Evolutionary conservation across 345 rosid species (phyloP), one percentile per base, ranked within the genome.

Genomic region (Laguncularia racemosa): DNA sequence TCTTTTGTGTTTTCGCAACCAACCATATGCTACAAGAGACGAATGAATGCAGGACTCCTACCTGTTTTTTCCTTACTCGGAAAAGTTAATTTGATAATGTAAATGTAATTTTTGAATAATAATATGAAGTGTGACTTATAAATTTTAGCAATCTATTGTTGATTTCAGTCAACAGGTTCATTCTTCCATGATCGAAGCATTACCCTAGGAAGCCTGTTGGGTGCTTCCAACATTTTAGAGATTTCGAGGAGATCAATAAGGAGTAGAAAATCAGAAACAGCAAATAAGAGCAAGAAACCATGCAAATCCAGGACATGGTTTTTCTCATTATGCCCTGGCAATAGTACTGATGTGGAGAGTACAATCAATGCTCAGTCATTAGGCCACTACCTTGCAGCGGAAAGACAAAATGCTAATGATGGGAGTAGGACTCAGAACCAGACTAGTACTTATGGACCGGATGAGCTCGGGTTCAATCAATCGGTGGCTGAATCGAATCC

Each of bases 101-200:
- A 23, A 23, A 23, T 23, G 3, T 23, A 23, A 23, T 3, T 23
- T 23, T 23, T 6, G 3, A 23, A 3, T 23, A 23, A 3, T 23
- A 23, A 23, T 23, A 23, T 23, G 4, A 23, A 23, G 28, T 23
- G 28, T 23, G 5, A 23, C 28, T 23, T 6, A 23, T 2, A 23
- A 23, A 23, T 6, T 23, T 3, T 23, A 23, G 28, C 28, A 23
- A 23, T 21, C 12, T 40, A 57, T 71, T 48, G 26, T 56, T 46
- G 56, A 26, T 71, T 69, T 60, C 71, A 84, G 91, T 82, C 85
- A 3, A 80, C 83, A 44, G 86, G 86, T 17, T 80, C 92, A 4
- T 84, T 85, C 75, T 82, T 85, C 76, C 88, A 82, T 40, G 88
- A 82, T 64, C 78, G 62, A 54, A 78, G 78, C 81, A 80, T 73